Conservation (phyloP, 441 rosid genomes). For the Jatropha multifida region DNA sequence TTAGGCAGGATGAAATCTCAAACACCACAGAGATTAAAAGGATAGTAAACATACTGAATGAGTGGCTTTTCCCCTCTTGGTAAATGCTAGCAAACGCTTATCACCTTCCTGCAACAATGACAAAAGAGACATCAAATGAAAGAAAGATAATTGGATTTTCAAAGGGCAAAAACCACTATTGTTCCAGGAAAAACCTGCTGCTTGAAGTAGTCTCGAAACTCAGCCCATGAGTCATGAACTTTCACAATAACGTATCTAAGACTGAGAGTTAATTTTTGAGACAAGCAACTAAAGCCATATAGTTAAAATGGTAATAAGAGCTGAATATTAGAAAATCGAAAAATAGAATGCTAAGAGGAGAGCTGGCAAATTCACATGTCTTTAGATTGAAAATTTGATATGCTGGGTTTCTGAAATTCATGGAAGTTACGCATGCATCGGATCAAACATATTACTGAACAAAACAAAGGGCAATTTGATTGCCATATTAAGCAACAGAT, state of each 20-base stretch:
- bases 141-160: constrained; percentile 6
- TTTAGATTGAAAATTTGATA: neutral
- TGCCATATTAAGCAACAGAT: neutral
- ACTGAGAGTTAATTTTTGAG: constrained; percentile 23
- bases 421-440: neutral
- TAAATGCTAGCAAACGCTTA: constrained; percentile 84
- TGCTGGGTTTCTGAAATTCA: neutral
- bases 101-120: constrained; percentile 62
- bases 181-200: constrained; percentile 56
- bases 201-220: constrained; percentile 68
- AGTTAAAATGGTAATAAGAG: neutral
- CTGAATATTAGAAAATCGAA: neutral
- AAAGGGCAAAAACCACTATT: neutral
- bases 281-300: constrained; percentile 14
- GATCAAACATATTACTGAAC: neutral
- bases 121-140: constrained; percentile 17
- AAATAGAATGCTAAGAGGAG: constrained; percentile 1
- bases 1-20: neutral
- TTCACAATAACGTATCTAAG: constrained; percentile 74
- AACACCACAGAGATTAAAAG: constrained; percentile 7
- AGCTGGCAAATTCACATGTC: neutral
- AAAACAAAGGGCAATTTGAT: neutral
- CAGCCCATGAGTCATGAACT: constrained; percentile 81
- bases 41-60: constrained; percentile 66
- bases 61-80: constrained; percentile 72